Base-by-base conservation (phyloP, 495 filamentous ascomycete genomes). In the Clavariopsis aquatica region DNA sequence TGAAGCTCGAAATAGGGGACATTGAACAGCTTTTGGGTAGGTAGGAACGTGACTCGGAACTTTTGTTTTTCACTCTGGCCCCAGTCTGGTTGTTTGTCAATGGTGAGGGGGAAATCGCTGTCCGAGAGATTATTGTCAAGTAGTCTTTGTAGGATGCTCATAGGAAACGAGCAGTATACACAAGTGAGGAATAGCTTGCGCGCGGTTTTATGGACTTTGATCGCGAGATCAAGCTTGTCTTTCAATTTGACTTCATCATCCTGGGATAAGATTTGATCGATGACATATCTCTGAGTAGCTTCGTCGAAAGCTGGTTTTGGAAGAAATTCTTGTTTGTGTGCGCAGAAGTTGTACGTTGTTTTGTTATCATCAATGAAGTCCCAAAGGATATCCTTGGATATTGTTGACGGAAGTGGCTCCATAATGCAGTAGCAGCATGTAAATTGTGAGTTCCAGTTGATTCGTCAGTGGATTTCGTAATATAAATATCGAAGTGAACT, bases 161-260 rank as follows among this genome's bases (percentile, higher is more conserved):
- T 53, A 24, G 58, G 19, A 10, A 52, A 20, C 7, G 17, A 19
- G 31, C 29, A 41, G 19, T 26, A 43, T 1, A 62, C 22, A 24
- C 58, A 62, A 6, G 47, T 54, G 15, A 49, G 47, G 29, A 62
- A 62, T 17, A 62, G 24, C 31, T 53, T 53, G 1, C n/a, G 47
- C 5, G 2, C 58, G 0, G 45, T 28, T 2, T 38, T 15, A 27
- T 52, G 34, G 6, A 62, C 24, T 9, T 38, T 38, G 1, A n/a
- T 24, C 13, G 53, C 24, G 7, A 62, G 27, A 4, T 41, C 23
- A 19, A 31, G 19, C 24, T 41, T 1, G 27, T 8, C 3, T 19
- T 13, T 62, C 13, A 62, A 29, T 8, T 26, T 9, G 2, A 53
- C 4, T 0, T 53, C 22, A 3, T 52, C 58, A 34, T 62, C 58